Conservation (phyloP, 495 filamentous ascomycete species). For the Clavariopsis aquatica region DNA sequence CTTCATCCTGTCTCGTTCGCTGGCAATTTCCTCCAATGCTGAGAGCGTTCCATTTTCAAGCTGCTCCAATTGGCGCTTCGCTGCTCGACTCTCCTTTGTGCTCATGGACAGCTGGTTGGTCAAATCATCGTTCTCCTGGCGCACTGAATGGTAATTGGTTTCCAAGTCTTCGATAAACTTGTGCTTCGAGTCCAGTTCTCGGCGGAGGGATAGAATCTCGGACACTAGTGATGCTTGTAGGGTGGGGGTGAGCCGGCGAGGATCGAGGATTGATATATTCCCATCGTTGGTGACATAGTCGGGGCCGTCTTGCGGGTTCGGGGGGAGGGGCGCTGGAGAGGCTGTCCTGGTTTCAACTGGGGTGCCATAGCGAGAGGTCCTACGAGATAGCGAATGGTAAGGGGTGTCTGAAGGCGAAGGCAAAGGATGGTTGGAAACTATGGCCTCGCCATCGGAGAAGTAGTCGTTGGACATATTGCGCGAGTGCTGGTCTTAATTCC, state of each 20-base stretch:
- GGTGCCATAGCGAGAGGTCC: slow-evolving; percentile 55
- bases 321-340: slow-evolving; percentile 61
- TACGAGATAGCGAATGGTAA: slow-evolving; percentile 60
- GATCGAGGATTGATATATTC: slow-evolving; percentile 76
- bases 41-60: slow-evolving; percentile 85
- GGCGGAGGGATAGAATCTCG: slow-evolving; percentile 82
- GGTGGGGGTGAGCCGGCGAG: slow-evolving; percentile 89
- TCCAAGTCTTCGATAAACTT: slow-evolving; percentile 84
- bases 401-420: slow-evolving; percentile 69
- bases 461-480: slow-evolving; percentile 41
- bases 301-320: slow-evolving; percentile 50
- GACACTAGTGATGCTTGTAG: slow-evolving; percentile 93
- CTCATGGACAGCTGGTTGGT: slow-evolving; percentile 60
- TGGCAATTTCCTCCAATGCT: slow-evolving; percentile 76
- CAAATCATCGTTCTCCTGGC: slow-evolving; percentile 72
- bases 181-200: slow-evolving; percentile 86
- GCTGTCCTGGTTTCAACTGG: slow-evolving; percentile 65
- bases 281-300: slow-evolving; percentile 59
- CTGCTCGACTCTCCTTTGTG: slow-evolving; percentile 71
- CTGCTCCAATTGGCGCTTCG: slow-evolving; percentile 81
- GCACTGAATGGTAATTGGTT: slow-evolving; percentile 65
- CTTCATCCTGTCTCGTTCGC: slow-evolving; percentile 83
- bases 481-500: not conserved
- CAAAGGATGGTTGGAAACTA: slow-evolving; percentile 50
- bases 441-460: slow-evolving; percentile 42